A percentile compares a stretch with the other conserved stretches of the same genome.
These are phyloP conservation scores for Viola pubescens DNA, from an alignment of 441 rosid species.

Conservation along the genomic window DNA sequence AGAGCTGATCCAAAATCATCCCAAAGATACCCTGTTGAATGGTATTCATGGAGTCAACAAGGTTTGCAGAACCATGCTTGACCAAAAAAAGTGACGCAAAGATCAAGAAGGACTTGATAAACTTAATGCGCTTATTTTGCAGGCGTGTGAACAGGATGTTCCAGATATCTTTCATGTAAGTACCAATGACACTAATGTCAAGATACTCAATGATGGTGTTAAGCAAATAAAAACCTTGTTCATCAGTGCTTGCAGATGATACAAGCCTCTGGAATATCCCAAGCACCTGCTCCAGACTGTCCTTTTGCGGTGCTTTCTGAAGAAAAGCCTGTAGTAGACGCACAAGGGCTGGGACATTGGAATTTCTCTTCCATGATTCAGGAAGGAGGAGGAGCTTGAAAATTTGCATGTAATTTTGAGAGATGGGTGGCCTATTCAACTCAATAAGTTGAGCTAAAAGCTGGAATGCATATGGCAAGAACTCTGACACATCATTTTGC, in stretches of 20 bases:
- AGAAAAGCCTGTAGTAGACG: constrained; percentile 95
- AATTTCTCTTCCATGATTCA: constrained; percentile 76
- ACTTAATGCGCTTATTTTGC: constrained; percentile 54
- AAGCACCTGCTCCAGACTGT: constrained; percentile 63
- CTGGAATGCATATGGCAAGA: constrained; percentile 95
- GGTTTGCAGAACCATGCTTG: constrained; percentile 63
- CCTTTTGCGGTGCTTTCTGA: constrained; percentile 80
- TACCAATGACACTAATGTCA: constrained; percentile 49
- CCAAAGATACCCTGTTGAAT: constrained; percentile 60
- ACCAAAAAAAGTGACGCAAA: constrained; percentile 87
- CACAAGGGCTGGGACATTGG: constrained; percentile 93
- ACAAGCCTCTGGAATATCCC: constrained; percentile 80
- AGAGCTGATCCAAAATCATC: constrained; percentile 63
- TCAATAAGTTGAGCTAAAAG: constrained; percentile 89
- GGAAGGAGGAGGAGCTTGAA: constrained; percentile 68
- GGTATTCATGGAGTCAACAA: constrained; percentile 63
- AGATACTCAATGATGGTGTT: constrained; percentile 83
- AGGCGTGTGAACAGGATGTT: constrained; percentile 60
- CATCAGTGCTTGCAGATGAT: constrained; percentile 60
- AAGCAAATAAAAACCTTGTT: constrained; percentile 87
- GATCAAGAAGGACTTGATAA: constrained; percentile 64
- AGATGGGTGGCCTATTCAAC: constrained; percentile 71
- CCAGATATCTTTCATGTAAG: constrained; percentile 66
- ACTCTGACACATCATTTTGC: constrained; percentile 73
- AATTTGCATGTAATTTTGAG: constrained; percentile 71